These are phyloP conservation scores for Aspergillus indologenus DNA, from an alignment of 495 filamentous ascomycete genomes.

Conservation along the genomic window DNA sequence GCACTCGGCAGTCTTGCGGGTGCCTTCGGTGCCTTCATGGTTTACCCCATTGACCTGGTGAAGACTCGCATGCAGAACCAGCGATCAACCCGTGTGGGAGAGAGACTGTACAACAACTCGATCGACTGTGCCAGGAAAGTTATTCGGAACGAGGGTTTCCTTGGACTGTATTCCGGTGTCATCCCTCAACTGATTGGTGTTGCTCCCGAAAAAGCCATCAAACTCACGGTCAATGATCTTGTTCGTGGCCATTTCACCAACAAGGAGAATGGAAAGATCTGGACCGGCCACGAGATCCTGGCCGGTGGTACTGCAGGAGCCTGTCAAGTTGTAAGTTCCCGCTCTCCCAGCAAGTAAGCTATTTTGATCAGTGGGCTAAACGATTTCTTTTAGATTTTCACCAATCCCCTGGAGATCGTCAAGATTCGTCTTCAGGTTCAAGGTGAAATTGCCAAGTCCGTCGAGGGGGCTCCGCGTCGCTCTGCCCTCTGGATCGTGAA, in stretches of 20 bases:
- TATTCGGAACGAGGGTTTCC: slow-evolving; percentile 84
- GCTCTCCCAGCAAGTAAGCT: too few relatives aligned
- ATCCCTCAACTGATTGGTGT: slow-evolving; percentile 94
- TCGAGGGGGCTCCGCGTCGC: slow-evolving; percentile 77
- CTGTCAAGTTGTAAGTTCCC: slow-evolving; percentile 85
- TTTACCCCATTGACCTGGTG: slow-evolving; percentile 97
- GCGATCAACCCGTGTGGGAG: slow-evolving; percentile 71
- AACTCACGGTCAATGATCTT: slow-evolving; percentile 95
- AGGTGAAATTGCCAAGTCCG: slow-evolving; percentile 87
- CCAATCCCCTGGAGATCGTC: slow-evolving; percentile 97
- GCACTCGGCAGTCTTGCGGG: slow-evolving; percentile 83
- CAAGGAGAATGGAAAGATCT: slow-evolving; percentile 71
- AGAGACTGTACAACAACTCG: slow-evolving; percentile 93
- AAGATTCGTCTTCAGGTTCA: slow-evolving; percentile 98
- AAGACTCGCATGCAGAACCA: slow-evolving; percentile 99
- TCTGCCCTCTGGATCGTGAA: slow-evolving; percentile 96
- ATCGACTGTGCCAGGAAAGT: slow-evolving; percentile 91
- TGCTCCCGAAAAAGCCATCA: slow-evolving; percentile 97
- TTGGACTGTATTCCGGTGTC: slow-evolving; percentile 88
- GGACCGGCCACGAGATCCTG: slow-evolving; percentile 67
- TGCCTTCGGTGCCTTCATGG: slow-evolving; percentile 97
- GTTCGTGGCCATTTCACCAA: slow-evolving; percentile 76
- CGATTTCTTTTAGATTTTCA: slow-evolving; percentile 65
- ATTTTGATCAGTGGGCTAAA: slow-evolving; percentile 5
- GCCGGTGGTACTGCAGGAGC: slow-evolving; percentile 88